These are phyloP conservation scores for Globisporangium spiculum DNA, from an alignment of 352 stramenopile genomes.

Conservation along the genomic window DNA sequence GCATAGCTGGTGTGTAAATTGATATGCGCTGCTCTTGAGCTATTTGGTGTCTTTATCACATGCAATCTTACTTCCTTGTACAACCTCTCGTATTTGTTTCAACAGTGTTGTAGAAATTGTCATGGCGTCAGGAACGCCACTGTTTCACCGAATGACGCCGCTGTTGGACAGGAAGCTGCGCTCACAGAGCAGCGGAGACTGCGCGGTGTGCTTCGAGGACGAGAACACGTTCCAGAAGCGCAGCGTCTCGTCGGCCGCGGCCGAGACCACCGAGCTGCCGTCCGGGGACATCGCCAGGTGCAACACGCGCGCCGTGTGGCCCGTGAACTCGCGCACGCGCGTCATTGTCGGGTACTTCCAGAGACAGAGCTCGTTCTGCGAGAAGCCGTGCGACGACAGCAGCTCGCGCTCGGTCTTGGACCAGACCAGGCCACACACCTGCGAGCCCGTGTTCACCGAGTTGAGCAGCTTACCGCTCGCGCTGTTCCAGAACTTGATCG, in stretches of 20 bases:
- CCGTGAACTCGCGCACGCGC: slow-evolving; percentile 91
- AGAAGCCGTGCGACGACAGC: slow-evolving; percentile 94
- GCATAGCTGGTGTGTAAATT: neutral
- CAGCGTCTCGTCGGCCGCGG: slow-evolving; percentile 95
- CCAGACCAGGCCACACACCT: slow-evolving; percentile 94
- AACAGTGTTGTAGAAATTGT: neutral
- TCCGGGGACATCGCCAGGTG: slow-evolving; percentile 92
- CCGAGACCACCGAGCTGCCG: slow-evolving; percentile 90
- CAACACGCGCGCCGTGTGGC: slow-evolving; percentile 92
- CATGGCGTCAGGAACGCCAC: neutral
- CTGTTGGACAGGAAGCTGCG: slow-evolving; percentile 5
- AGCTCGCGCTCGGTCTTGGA: slow-evolving; percentile 86
- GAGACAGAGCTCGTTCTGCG: slow-evolving; percentile 92
- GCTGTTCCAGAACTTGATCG: slow-evolving; percentile 97
- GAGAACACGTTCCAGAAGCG: slow-evolving; percentile 95
- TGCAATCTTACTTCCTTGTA: neutral
- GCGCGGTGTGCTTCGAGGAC: slow-evolving; percentile 14
- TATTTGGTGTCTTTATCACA: neutral
- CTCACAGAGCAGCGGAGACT: neutral
- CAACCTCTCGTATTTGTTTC: neutral
- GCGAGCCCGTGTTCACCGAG: slow-evolving; percentile 92
- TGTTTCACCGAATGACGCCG: slow-evolving; percentile 15
- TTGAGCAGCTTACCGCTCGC: slow-evolving; percentile 82
- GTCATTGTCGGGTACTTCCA: slow-evolving; percentile 96
- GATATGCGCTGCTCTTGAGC: neutral